Conservation (phyloP, 192 early-diverging fungal genomes). For the Podila clonocystis region DNA sequence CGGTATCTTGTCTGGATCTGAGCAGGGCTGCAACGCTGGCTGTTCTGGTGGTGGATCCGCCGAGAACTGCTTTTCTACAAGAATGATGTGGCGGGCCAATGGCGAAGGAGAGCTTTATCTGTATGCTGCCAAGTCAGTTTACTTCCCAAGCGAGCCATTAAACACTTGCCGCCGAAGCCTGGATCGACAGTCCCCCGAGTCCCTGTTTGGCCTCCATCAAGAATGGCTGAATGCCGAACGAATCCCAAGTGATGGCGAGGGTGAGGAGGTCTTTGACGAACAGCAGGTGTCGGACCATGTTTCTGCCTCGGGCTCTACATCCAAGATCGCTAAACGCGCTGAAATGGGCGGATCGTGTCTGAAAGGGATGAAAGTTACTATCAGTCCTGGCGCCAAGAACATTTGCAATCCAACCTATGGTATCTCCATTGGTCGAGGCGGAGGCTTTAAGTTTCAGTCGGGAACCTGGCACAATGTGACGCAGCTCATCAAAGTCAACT, state of each 20-base stretch:
- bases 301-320: too few relatives aligned
- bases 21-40: constrained; percentile 53
- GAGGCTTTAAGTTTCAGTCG: background rate
- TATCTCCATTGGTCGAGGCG: too few relatives aligned
- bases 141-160: constrained; percentile 12
- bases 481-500: background rate
- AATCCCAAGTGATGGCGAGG: constrained; percentile 4
- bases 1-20: constrained; percentile 60
- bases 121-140: constrained; percentile 53
- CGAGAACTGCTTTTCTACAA: constrained; percentile 62
- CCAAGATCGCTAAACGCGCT: too few relatives aligned
- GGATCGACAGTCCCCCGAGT: constrained; percentile 21
- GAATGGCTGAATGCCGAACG: background rate
- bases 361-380: too few relatives aligned
- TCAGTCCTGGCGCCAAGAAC: too few relatives aligned
- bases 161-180: constrained; percentile 26
- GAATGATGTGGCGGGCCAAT: constrained; percentile 59
- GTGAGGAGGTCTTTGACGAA: too few relatives aligned
- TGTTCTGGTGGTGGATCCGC: constrained; percentile 60
- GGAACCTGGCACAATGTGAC: constrained; percentile 47
- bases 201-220: constrained; percentile 7
- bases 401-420: too few relatives aligned
- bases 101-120: constrained; percentile 65
- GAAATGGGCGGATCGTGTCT: too few relatives aligned
- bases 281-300: too few relatives aligned